Conservation (phyloP, 139 green algal genomes). For the Monoraphidium neglectum region DNA sequence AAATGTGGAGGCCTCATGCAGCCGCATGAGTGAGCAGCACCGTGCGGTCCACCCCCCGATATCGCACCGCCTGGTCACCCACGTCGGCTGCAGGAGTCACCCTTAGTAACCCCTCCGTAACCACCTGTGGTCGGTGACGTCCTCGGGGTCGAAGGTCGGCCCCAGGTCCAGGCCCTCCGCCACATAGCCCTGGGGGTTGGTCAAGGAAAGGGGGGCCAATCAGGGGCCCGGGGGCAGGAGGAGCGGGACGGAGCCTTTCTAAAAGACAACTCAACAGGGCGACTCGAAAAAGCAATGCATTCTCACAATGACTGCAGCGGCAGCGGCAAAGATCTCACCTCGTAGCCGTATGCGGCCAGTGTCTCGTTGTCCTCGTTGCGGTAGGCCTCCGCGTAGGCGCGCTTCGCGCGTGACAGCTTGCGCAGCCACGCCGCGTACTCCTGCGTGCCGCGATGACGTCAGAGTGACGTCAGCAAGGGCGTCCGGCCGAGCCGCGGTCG, state of each 20-base stretch:
- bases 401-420: slow-evolving; percentile 11
- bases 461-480: no score
- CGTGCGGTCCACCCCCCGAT: not conserved
- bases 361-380: slow-evolving; percentile 36
- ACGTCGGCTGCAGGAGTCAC: not conserved
- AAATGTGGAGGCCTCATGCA: no score
- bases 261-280: not conserved
- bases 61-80: no score
- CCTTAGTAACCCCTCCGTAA: not conserved
- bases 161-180: slow-evolving; percentile 54
- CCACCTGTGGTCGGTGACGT: slow-evolving; percentile 41
- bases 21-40: not conserved
- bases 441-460: not conserved
- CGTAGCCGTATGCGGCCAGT: slow-evolving; percentile 38
- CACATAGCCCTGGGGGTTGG: slow-evolving; percentile 44
- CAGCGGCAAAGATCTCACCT: slow-evolving; percentile 22
- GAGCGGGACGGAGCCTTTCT: not conserved
- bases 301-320: not conserved
- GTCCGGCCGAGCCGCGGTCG: no score
- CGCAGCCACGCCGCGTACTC: slow-evolving; percentile 23
- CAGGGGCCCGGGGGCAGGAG: no score
- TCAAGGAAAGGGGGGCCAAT: not conserved
- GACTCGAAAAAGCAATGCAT: not conserved
- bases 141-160: slow-evolving; percentile 56
- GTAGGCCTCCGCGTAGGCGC: slow-evolving; percentile 26